These are phyloP conservation scores for Pilasporangium apinafurcum DNA, from an alignment of 352 stramenopile genomes.

Conservation along the genomic window DNA sequence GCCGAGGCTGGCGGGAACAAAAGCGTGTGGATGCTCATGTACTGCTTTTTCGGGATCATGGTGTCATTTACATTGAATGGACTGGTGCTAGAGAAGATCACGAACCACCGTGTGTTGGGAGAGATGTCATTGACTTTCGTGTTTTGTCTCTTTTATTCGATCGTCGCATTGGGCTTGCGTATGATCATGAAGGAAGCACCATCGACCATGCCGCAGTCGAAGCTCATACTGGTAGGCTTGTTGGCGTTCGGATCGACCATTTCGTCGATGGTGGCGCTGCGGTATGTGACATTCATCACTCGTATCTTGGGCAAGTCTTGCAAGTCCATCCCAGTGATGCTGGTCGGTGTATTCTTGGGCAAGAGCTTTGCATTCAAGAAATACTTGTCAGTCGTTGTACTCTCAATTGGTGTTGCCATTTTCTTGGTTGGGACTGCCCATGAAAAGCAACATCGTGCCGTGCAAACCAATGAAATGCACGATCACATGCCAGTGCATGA, in stretches of 20 bases:
- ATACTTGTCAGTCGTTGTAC: conserved; percentile 69
- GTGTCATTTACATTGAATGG: conserved; percentile 81
- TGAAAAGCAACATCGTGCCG: conserved; percentile 51
- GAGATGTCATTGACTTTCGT: conserved; percentile 85
- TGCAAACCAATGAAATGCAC: conserved; percentile 34
- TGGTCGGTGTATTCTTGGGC: conserved; percentile 62
- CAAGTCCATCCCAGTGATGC: conserved; percentile 86
- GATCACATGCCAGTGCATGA: conserved; percentile 33
- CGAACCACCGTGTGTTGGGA: conserved; percentile 69
- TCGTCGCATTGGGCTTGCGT: conserved; percentile 55
- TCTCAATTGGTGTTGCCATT: conserved; percentile 66
- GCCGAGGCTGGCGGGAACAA: conserved; percentile 18
- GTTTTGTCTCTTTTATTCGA: conserved; percentile 72
- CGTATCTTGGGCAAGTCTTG: conserved; percentile 84
- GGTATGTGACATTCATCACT: conserved; percentile 84
- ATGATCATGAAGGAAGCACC: conserved; percentile 52
- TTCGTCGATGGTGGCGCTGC: conserved; percentile 74
- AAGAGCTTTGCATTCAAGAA: conserved; percentile 81
- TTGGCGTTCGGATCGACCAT: conserved; percentile 78
- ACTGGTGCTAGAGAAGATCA: conserved; percentile 80
- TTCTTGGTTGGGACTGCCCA: conserved; percentile 71
- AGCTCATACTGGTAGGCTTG: conserved; percentile 53
- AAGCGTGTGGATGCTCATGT: conserved; percentile 52
- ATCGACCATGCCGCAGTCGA: conserved; percentile 67
- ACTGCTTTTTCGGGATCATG: conserved; percentile 81